These are phyloP conservation scores for Monosporascus sp. DNA, from an alignment of 2,329 filamentous ascomycete species.

Conservation along the genomic window DNA sequence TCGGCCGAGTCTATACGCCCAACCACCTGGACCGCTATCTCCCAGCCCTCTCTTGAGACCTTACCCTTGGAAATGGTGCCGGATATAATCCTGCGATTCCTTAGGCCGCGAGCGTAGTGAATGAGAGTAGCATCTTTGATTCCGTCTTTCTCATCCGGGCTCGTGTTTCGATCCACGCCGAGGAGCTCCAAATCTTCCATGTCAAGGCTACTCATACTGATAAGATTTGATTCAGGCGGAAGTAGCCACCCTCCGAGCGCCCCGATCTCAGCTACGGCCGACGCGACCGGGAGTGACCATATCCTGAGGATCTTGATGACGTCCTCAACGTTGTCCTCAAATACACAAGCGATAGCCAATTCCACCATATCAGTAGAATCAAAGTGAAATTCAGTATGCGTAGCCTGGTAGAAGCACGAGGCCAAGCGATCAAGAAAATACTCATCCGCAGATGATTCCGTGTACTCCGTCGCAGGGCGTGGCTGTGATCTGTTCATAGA, in stretches of 20 bases:
- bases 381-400: constrained; percentile 67
- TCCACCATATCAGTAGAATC: constrained; percentile 73
- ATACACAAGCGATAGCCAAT: constrained; percentile 73
- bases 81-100: constrained; percentile 48
- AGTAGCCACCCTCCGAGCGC: constrained; percentile 81
- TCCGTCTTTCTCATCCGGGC: constrained; percentile 56
- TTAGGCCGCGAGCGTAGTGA: constrained; percentile 66
- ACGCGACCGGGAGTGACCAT: constrained; percentile 77
- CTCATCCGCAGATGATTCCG: constrained; percentile 47
- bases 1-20: constrained; percentile 72
- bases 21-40: constrained; percentile 78
- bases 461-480: constrained; percentile 32
- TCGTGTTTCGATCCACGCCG: constrained; percentile 53
- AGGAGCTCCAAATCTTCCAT: constrained; percentile 82
- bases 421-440: constrained; percentile 72
- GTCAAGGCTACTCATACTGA: constrained; percentile 64
- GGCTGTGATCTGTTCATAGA: constrained; percentile 31
- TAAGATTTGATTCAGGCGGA: constrained; percentile 47
- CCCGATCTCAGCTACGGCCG: constrained; percentile 77
- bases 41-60: constrained; percentile 69
- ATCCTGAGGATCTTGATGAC: constrained; percentile 68
- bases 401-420: constrained; percentile 64
- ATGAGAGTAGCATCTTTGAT: constrained; percentile 77
- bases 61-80: constrained; percentile 25
- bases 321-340: constrained; percentile 77